phyloP scores from a whole-genome alignment of 345 rosid species.

The Salix arbutifolia region DNA sequence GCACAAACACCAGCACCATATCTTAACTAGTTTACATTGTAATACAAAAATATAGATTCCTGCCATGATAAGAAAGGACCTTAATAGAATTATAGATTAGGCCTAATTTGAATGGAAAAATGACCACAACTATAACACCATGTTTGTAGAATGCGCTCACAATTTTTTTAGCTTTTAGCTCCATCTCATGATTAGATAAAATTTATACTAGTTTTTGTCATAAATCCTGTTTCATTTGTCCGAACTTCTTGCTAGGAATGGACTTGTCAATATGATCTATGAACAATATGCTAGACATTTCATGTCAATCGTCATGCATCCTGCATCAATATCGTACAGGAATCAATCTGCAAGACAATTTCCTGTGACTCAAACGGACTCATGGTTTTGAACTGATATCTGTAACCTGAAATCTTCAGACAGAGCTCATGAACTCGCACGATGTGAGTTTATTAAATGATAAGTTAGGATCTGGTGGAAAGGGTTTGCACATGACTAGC shows the following conservation, averaged over 20 bases:
- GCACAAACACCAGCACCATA: not conserved
- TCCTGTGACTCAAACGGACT: not conserved
- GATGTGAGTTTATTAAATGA: not conserved
- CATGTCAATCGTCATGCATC: no score
- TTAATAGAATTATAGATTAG: not conserved
- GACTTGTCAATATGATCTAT: no score
- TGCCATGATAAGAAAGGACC: not conserved
- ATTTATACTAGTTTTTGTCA: no score
- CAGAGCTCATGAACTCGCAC: not conserved
- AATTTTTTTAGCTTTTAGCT: no score
- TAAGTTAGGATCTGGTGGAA: not conserved
- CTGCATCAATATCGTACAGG: not conserved
- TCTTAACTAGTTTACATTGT: not conserved
- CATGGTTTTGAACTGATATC: not conserved
- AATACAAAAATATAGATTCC: no score
- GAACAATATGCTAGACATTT: no score
- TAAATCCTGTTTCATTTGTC: no score
- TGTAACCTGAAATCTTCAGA: not conserved
- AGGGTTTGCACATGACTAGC: constrained; percentile 5
- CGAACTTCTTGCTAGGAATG: no score
- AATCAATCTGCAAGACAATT: not conserved
- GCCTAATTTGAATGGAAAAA: not conserved
- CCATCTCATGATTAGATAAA: no score
- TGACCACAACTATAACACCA: no score
- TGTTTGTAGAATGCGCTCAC: no score